Evolutionary conservation across 345 rosid genomes (phyloP), one percentile per base, ranked within the genome.

Genomic region (Eucalyptus marginata): DNA sequence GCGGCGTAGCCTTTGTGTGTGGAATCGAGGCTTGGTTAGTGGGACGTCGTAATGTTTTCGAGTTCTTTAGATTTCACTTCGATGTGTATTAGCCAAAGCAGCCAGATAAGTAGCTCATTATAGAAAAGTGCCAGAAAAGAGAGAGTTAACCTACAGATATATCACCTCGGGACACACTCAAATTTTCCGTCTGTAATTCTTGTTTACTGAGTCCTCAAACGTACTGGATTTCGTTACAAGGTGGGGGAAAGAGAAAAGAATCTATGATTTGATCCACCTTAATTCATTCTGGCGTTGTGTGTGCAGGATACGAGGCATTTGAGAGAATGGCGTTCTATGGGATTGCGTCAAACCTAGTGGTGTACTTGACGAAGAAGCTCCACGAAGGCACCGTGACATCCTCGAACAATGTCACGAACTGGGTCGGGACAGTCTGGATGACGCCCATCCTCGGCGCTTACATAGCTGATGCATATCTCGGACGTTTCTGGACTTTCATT

Each of bases 261-360:
- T 76, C 27, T 0, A 76, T 3, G 15, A 76, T 11, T 11, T 36
- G 47, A 36, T 76, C 83, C 8, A 76, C 10, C 47, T 17, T 64
- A 8, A 64, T n/a, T 81, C 49, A 5, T 18, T 43, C 22, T 49
- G 12, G 2, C 4, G 10, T 16, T 54, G 33, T 29, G 18, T 7
- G 25, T 83, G 86, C 49, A 96, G 98, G 91, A 58, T 95, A 95
- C 86, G 96, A 95, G 89, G 91, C 93, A 86, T 94, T 94, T 85
- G 98, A 96, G 93, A 93, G 97, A 88, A 93, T 96, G 95, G 97
- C 96, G 13, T 94, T 89, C 87, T 93, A 94, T 56, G 97, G 98
- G 49, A 94, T 96, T 90, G 94, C 93, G 49, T 87, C 96, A 52
- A 96, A 96, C 89, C 80, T 95, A 13, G 95, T 96, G 83, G 44